phyloP scores from a whole-genome alignment of 768 basidiomycete genomes.

The Cystobasidium tubakii region DNA sequence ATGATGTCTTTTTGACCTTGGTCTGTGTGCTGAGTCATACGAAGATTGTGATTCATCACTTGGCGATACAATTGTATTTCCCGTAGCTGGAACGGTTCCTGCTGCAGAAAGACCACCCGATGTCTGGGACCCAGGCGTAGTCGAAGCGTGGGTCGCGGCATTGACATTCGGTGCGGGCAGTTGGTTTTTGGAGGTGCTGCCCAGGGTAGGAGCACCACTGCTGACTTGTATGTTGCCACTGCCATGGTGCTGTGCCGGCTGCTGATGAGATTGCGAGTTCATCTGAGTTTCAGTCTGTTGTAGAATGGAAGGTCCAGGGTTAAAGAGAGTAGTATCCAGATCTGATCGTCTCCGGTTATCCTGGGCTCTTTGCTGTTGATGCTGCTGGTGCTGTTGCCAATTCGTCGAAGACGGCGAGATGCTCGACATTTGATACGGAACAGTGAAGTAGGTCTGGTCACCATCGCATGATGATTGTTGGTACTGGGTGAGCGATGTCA shows the following conservation, averaged over 20 bases:
- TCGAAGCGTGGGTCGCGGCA: background rate
- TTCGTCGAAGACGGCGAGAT: constrained; percentile 1
- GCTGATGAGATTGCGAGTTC: constrained; percentile 8
- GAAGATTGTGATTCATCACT: background rate
- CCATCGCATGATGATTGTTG: background rate
- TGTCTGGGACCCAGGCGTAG: background rate
- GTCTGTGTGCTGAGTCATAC: background rate
- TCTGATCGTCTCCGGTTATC: background rate
- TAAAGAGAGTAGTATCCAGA: background rate
- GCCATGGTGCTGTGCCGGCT: background rate
- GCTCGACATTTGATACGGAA: background rate
- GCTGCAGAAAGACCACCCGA: background rate
- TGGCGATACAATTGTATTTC: background rate
- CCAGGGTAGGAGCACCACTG: background rate
- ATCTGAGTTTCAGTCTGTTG: background rate
- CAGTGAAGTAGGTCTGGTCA: background rate
- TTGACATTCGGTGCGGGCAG: background rate
- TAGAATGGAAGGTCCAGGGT: background rate
- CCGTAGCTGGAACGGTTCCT: constrained; percentile 1
- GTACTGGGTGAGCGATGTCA: background rate
- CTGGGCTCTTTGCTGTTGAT: background rate
- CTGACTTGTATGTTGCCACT: background rate
- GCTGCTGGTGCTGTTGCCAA: constrained; percentile 10
- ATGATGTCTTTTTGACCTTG: background rate
- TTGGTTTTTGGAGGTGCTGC: background rate